Conservation (phyloP, 2,329 filamentous ascomycete genomes). For the Fusarium sp. region DNA sequence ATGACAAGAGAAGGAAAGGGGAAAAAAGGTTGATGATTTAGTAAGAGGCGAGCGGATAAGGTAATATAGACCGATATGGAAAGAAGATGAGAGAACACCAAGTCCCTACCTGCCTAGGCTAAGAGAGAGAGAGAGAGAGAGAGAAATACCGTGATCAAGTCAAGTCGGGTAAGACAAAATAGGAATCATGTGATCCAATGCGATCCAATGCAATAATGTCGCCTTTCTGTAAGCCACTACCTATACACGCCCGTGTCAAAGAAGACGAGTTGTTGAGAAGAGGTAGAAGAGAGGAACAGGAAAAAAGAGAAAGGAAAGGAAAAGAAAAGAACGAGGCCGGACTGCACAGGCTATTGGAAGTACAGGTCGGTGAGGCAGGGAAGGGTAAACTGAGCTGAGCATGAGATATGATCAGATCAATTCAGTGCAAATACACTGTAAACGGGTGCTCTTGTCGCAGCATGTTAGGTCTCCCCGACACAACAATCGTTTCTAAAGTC, state of each 20-base stretch:
- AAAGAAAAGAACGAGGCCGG: background rate
- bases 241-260: background rate
- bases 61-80: background rate
- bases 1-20: conserved; percentile 3
- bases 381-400: no score
- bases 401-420: no score
- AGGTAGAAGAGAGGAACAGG: background rate
- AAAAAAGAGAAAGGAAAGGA: background rate
- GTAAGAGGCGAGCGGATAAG: background rate
- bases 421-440: no score
- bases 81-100: conserved; percentile 12
- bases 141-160: conserved; percentile 3
- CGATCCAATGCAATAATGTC: background rate
- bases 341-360: no score
- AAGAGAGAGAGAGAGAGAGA: background rate
- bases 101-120: background rate
- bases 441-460: background rate
- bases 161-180: background rate
- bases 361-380: no score
- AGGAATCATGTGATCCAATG: conserved; percentile 3
- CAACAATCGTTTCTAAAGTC: no score
- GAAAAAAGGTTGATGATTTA: background rate
- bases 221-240: background rate
- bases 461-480: background rate
- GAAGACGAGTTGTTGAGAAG: background rate